Base-by-base conservation (phyloP, 495 filamentous ascomycete genomes). In the Talaromyces ruber region DNA sequence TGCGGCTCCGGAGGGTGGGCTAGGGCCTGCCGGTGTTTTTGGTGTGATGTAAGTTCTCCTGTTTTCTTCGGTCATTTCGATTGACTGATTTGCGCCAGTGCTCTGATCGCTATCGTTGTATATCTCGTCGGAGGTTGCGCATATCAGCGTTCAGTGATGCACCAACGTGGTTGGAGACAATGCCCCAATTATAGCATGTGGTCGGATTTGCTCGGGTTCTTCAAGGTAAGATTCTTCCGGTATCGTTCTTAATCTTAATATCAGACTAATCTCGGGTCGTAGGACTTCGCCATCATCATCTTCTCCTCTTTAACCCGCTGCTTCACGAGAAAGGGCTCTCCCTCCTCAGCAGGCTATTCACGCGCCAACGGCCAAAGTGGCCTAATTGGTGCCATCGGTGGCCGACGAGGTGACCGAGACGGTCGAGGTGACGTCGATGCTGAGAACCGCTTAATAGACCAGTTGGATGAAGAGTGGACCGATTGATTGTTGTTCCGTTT, bases 91-190 rank as follows among this genome's bases (percentile, higher is more conserved):
- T 14, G 18, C 25, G 62, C 9, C 50, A 83, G 81, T 60, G 79
- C 78, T 52, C 61, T 86, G 43, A 91, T 96, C 60, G 89, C 92
- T 14, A 81, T 95, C 16, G 77, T 91, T 4, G 95, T 92, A 24
- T 99, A 99, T 74, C 72, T 97, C 43, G 76, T 96, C 25, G 95
- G 95, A 61, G 95, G 95, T 66, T 90, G 94, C 68, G 89, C 96
- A 39, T 99, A 98, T 74, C 92, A 97, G 70, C 85, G 95, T 53
- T 95, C 89, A 11, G 95, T 99, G 61, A 90, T 92, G 77, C 90
- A 98, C 70, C 92, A 95, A 60, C 81, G 95, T 32, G 95, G 95
- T 28, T 99, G 93, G 95, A 83, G 89, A 64, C 95, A 98, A 69
- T 80, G 97, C 62, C 95, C 95, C 16, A 97, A 99, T 73, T 97